Conservation (phyloP, 2,329 filamentous ascomycete genomes). For the Lecanosticta acicola region DNA sequence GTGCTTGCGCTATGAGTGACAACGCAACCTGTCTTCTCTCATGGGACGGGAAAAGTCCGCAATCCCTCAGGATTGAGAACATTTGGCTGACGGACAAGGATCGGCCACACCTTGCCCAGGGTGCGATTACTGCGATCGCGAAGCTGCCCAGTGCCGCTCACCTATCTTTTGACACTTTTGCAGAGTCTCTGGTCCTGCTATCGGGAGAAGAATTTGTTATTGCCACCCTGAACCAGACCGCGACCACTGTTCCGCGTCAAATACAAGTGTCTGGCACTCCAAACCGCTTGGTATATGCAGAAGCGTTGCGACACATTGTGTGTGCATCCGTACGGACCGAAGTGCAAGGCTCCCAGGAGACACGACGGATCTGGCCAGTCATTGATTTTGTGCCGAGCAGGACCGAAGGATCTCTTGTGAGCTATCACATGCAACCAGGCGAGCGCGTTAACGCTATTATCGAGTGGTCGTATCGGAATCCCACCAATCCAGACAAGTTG, state of each 20-base stretch:
- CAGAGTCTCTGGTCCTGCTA: conserved; percentile 23
- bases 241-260: conserved; percentile 26
- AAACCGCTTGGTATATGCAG: conserved; percentile 27
- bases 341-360: conserved; percentile 30
- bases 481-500: conserved; percentile 45
- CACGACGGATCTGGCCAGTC: conserved; percentile 35
- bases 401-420: background rate
- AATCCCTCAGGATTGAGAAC: conserved; percentile 18
- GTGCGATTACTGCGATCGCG: conserved; percentile 18
- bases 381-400: conserved; percentile 46
- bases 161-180: conserved; percentile 16
- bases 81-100: conserved; percentile 28
- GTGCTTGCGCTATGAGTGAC: conserved; percentile 25
- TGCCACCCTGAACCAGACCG: conserved; percentile 10
- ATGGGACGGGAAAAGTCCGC: conserved; percentile 16
- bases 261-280: conserved; percentile 27
- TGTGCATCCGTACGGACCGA: conserved; percentile 41
- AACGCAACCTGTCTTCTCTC: conserved; percentile 22
- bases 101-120: conserved; percentile 25
- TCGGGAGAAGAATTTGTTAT: conserved; percentile 23
- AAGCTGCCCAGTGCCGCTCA: conserved; percentile 20
- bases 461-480: conserved; percentile 50
- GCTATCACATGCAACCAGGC: conserved; percentile 47
- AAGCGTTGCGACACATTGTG: conserved; percentile 40
- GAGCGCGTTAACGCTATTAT: conserved; percentile 57